Conservation (phyloP, 192 early-diverging fungal genomes). For the Cetraspora pellucida region DNA sequence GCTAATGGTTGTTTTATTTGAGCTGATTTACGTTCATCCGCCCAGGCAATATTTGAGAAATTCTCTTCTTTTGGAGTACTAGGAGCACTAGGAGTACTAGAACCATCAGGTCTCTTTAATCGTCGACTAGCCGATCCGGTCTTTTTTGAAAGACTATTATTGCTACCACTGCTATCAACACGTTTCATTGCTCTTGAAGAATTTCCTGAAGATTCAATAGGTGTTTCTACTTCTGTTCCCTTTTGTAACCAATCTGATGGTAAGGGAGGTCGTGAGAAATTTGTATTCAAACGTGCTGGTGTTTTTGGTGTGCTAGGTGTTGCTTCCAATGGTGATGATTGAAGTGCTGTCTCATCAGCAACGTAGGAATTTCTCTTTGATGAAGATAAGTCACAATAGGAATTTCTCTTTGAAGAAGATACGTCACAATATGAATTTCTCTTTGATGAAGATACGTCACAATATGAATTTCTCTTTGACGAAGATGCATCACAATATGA, state of each 20-base stretch:
- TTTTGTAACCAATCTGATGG: slow-evolving; percentile 7
- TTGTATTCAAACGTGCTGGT: background rate
- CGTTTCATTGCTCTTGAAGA: background rate
- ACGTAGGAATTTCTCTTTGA: background rate
- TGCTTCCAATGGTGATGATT: background rate
- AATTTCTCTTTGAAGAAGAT: background rate
- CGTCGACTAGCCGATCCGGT: background rate
- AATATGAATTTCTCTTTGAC: background rate
- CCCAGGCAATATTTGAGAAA: background rate
- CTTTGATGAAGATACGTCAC: too few relatives aligned
- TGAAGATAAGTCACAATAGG: background rate
- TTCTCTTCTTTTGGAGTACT: background rate
- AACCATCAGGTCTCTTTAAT: background rate
- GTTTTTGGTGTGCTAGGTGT: background rate
- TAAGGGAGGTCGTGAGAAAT: slow-evolving; percentile 4
- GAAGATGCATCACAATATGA: background rate
- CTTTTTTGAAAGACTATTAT: background rate
- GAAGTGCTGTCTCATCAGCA: background rate
- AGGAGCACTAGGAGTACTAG: background rate
- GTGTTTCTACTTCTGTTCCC: too few relatives aligned
- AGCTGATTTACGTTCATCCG: background rate
- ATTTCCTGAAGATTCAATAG: background rate
- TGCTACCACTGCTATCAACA: background rate
- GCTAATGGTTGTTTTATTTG: background rate
- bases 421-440: background rate